Evolutionary conservation across 2,329 filamentous ascomycete species (phyloP), one percentile per base, ranked within the genome.

Genomic region (Cordyceps fumosorosea): DNA sequence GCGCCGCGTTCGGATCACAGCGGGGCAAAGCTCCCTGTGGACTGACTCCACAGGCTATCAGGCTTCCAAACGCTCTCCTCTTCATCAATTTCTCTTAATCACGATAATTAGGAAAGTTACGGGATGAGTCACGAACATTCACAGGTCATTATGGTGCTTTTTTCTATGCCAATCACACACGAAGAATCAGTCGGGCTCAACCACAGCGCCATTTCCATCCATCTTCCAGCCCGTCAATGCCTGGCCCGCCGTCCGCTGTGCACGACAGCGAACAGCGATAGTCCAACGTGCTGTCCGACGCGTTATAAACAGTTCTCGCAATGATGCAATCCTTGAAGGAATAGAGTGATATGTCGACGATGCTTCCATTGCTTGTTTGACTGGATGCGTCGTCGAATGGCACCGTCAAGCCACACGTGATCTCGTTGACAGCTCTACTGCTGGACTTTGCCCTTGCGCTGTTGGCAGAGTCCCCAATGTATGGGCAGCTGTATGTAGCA

Each of bases 181-280:
- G 26, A 55, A 18, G 14, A 26, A 6, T 42, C 20, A 56, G 10
- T n/a, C 29, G 10, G 12, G 14, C 26, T 58, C 47, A 62, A 14
- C n/a, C 18, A 20, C 60, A 62, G 45, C 42, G 54, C 60, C 60
- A 62, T 45, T 58, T 62, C 60, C 60, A 62, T 12, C 60, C 60
- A 12, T 62, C 60, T 24, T 57, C 53, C n/a, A 62, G 22, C 3
- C 54, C 53, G 24, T 22, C 45, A 18, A 62, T 44, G 24, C 54
- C 54, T 10, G 60, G 42, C 47, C 47, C 59, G 18, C 60, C 54
- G 11, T 58, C 60, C 40, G 44, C 47, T 10, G 44, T 57, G 20
- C 60, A 62, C 18, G 60, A 62, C 7, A 62, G 40, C 3, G 26
- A 20, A 10, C 60, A 62, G 24, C 60, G 54, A 40, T 62, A 54